phyloP scores from a whole-genome alignment of 331 rosid species.

The Spiraea crenata region DNA sequence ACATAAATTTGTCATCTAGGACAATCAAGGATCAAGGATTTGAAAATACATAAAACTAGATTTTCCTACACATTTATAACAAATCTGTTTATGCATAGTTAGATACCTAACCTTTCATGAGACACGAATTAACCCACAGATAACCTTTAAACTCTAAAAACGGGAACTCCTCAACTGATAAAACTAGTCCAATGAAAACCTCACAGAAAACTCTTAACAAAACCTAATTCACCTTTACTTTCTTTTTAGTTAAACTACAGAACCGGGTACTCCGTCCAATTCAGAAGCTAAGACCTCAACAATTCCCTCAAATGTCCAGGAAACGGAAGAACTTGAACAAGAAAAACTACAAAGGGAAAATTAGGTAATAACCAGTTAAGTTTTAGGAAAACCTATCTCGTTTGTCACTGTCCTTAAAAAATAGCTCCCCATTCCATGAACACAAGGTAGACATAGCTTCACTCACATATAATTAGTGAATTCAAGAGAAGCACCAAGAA shows the following conservation, averaged over 20 bases:
- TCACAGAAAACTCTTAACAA: background rate
- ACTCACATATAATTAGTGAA: too few species aligned
- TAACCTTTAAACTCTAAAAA: background rate
- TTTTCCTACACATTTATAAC: background rate
- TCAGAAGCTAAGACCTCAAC: background rate
- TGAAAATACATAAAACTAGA: background rate
- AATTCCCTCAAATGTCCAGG: background rate
- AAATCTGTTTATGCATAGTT: background rate
- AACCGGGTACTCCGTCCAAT: conserved; percentile 1
- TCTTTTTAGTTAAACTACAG: background rate
- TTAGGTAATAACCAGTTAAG: background rate
- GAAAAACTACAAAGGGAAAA: background rate
- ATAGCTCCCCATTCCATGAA: too few species aligned
- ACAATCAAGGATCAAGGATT: background rate
- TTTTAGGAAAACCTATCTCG: background rate
- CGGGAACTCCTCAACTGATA: background rate
- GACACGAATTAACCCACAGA: background rate
- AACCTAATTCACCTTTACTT: background rate
- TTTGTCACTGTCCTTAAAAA: background rate
- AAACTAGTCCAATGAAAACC: background rate
- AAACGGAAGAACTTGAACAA: background rate
- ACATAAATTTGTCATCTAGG: background rate
- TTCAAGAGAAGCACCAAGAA: too few species aligned
- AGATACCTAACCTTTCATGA: background rate
- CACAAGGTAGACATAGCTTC: too few species aligned